Evolutionary conservation across 805 yeast genomes (phyloP).

Genomic region (Saccharomyces kudriavzevii): DNA sequence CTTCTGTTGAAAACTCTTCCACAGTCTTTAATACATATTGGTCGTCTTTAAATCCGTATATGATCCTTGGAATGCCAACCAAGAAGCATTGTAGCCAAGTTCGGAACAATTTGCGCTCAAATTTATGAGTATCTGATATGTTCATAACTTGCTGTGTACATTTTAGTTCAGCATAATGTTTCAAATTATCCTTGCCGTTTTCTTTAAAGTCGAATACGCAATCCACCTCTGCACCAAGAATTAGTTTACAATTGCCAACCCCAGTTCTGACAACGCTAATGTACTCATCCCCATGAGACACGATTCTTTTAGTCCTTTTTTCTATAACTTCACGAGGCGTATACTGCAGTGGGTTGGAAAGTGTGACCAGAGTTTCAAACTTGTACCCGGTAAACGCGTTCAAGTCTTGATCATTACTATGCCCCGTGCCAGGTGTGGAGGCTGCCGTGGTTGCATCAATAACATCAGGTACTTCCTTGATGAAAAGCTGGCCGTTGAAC

Average conservation of each 20-base stretch:
- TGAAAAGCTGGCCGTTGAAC: conserved; percentile 69
- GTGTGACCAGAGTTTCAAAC: conserved; percentile 72
- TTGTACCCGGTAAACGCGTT: conserved; percentile 65
- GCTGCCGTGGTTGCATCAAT: conserved; percentile 22
- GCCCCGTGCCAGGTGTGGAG: conserved; percentile 20
- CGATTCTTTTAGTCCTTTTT: conserved; percentile 48
- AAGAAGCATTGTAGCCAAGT: conserved; percentile 94
- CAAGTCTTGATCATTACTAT: conserved; percentile 32
- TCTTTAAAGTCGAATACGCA: conserved; percentile 74
- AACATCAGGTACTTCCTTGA: conserved; percentile 41
- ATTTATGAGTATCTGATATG: conserved; percentile 49
- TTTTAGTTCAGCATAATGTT: conserved; percentile 80
- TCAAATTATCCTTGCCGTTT: conserved; percentile 40
- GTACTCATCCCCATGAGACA: conserved; percentile 70
- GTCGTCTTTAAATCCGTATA: conserved; percentile 83
- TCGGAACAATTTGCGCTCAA: conserved; percentile 68
- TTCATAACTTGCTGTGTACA: conserved; percentile 52
- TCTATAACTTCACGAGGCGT: conserved; percentile 62
- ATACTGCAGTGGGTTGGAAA: conserved; percentile 67
- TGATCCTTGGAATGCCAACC: conserved; percentile 70
- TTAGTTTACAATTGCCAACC: conserved; percentile 58
- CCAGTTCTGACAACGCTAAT: conserved; percentile 78
- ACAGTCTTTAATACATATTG: conserved; percentile 52
- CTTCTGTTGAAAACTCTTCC: conserved; percentile 71
- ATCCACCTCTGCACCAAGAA: conserved; percentile 87